Conservation (phyloP, 139 green algal genomes). For the Yamagishiella unicocca region DNA sequence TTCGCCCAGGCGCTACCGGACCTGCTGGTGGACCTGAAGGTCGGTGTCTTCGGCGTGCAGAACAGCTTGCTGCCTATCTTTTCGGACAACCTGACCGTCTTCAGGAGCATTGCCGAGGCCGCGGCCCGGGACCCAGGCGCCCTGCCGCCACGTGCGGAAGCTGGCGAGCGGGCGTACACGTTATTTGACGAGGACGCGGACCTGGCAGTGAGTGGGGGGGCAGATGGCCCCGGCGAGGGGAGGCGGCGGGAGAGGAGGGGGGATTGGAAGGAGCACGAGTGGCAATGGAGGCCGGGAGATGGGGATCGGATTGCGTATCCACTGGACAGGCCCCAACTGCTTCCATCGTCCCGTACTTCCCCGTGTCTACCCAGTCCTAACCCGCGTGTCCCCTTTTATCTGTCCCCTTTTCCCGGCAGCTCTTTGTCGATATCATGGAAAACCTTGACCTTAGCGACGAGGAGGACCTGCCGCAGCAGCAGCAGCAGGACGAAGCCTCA, state of each 20-base stretch:
- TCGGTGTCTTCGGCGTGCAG: constrained; percentile 56
- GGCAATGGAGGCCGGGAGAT: background rate
- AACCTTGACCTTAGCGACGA: background rate
- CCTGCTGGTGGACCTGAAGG: constrained; percentile 56
- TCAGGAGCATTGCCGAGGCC: constrained; percentile 45
- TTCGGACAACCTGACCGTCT: constrained; percentile 57
- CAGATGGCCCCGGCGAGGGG: too few species aligned
- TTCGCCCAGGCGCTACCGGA: constrained; percentile 54
- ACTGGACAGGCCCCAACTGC: background rate
- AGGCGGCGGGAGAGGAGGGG: background rate
- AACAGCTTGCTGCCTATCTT: constrained; percentile 59
- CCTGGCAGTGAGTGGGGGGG: background rate
- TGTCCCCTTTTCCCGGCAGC: background rate
- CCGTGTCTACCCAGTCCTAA: background rate
- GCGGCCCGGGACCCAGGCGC: background rate
- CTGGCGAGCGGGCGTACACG: background rate
- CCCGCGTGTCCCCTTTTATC: background rate
- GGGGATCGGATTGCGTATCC: background rate
- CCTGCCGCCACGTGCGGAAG: background rate
- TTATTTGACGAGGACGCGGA: constrained; percentile 31
- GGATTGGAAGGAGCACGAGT: background rate
- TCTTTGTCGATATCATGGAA: constrained; percentile 17
- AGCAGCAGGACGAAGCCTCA: background rate
- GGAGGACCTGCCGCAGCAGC: background rate
- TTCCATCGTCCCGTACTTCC: background rate